A percentile compares a stretch with the other conserved stretches of the same genome.
Conservation (phyloP, 805 yeast species). For the Lipomyces starkeyi region DNA sequence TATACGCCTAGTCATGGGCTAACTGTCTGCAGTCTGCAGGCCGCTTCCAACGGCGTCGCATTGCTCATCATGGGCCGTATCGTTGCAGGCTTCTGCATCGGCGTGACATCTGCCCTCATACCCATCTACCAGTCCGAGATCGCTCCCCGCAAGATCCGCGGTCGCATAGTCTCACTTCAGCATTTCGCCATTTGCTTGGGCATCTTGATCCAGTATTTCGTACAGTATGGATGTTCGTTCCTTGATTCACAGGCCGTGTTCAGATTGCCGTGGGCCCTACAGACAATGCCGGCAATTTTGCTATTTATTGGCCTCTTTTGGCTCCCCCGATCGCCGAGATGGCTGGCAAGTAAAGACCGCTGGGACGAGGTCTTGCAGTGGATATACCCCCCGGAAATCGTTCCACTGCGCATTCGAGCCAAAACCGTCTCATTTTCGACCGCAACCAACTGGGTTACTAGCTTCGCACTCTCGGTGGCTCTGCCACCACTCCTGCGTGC, state of each 20-base stretch:
- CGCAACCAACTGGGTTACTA: constrained; percentile 91
- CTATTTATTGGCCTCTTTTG: constrained; percentile 74
- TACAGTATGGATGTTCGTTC: no score
- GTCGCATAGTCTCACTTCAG: constrained; percentile 81
- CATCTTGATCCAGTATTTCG: no score
- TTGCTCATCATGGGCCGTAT: constrained; percentile 65
- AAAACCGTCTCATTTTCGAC: constrained; percentile 89
- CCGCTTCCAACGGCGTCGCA: constrained; percentile 2
- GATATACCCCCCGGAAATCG: constrained; percentile 47
- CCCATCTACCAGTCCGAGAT: no score
- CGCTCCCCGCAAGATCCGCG: constrained; percentile 84
- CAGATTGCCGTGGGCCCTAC: no score
- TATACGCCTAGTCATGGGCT: constrained; percentile 3
- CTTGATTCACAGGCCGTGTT: no score
- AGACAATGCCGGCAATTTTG: constrained; percentile 71
- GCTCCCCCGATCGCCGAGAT: constrained; percentile 86
- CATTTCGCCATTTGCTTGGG: constrained; percentile 66
- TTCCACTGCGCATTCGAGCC: constrained; percentile 82
- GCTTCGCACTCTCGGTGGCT: constrained; percentile 84
- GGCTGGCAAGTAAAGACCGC: constrained; percentile 79
- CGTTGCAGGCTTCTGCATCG: constrained; percentile 82
- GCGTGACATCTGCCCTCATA: constrained; percentile 77
- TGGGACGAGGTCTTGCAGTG: constrained; percentile 58
- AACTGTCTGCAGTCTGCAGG: constrained; percentile 2
- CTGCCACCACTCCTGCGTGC: constrained; percentile 79